Evolutionary conservation across 176 grass and related monocot genomes (phyloP).

Genomic region (Zea luxurians): DNA sequence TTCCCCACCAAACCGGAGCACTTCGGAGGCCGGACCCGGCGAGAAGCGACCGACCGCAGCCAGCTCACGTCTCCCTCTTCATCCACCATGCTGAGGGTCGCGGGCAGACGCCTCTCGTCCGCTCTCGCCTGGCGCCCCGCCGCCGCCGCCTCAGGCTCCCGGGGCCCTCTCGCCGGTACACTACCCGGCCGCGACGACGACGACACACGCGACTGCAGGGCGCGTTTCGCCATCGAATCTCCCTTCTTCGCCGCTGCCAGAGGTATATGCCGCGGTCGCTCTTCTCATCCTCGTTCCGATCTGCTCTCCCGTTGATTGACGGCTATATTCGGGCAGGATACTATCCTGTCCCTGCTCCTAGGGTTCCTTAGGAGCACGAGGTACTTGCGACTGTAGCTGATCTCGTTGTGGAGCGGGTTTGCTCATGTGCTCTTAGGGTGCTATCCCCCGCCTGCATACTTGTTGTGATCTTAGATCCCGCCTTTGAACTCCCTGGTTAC

Average conservation of each 20-base stretch:
- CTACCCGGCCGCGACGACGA: slow-evolving; percentile 30
- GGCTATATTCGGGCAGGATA: neutral
- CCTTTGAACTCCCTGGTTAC: neutral
- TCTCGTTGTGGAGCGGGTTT: neutral
- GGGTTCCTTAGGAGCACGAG: slow-evolving; percentile 6
- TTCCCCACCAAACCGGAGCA: slow-evolving; percentile 17
- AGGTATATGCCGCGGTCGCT: slow-evolving; percentile 7
- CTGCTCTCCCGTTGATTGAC: neutral
- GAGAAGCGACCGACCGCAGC: neutral
- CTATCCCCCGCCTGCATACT: neutral
- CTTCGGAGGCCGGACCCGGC: slow-evolving; percentile 21
- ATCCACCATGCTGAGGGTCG: slow-evolving; percentile 53
- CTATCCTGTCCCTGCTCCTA: neutral
- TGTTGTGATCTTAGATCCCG: slow-evolving; percentile 4
- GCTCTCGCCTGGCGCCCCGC: slow-evolving; percentile 45
- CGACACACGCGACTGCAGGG: slow-evolving; percentile 2
- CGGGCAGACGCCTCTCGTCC: slow-evolving; percentile 48
- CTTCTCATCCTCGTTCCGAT: slow-evolving; percentile 22
- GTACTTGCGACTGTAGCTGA: neutral
- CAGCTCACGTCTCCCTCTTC: neutral
- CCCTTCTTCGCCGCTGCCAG: slow-evolving; percentile 43
- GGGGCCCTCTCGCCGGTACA: slow-evolving; percentile 29
- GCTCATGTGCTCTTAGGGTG: neutral
- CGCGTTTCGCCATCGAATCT: slow-evolving; percentile 15
- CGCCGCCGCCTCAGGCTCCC: slow-evolving; percentile 15